A percentile compares a stretch with the other conserved stretches of the same genome.
phyloP scores from a whole-genome alignment of 2,329 filamentous ascomycete genomes.

The Aspergillus sojae region DNA sequence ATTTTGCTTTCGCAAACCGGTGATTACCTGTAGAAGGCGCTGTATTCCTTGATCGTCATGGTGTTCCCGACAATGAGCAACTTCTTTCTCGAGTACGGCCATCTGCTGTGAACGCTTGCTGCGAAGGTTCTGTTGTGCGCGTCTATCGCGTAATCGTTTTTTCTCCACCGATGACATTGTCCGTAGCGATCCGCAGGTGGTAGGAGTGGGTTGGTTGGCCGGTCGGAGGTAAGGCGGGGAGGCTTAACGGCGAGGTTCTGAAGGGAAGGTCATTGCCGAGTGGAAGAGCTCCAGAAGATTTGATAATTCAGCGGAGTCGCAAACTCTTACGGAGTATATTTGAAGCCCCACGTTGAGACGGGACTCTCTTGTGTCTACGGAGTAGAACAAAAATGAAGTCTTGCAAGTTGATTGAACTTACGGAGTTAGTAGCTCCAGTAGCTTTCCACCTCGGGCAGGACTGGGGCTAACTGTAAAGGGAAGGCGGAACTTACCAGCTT shows the following conservation, averaged over 20 bases:
- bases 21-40: conserved; percentile 23
- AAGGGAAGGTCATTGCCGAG: neutral
- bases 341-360: neutral
- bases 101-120: conserved; percentile 26
- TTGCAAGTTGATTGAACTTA: too few species aligned
- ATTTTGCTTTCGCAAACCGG: conserved; percentile 26
- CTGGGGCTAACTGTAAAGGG: neutral
- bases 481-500: neutral
- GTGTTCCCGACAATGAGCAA: conserved; percentile 28
- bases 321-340: neutral
- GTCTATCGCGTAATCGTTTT: conserved; percentile 31
- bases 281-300: neutral
- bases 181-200: too few species aligned
- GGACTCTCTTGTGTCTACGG: too few species aligned
- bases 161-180: neutral
- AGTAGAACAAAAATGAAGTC: too few species aligned
- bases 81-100: conserved; percentile 23
- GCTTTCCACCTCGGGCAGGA: neutral
- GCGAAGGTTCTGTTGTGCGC: conserved; percentile 30
- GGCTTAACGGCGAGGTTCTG: neutral
- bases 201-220: neutral
- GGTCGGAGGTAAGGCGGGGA: neutral
- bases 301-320: neutral
- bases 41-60: conserved; percentile 24
- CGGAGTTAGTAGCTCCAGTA: neutral